Base-by-base conservation (phyloP, 495 filamentous ascomycete species). In the Achaetomiella virescens region DNA sequence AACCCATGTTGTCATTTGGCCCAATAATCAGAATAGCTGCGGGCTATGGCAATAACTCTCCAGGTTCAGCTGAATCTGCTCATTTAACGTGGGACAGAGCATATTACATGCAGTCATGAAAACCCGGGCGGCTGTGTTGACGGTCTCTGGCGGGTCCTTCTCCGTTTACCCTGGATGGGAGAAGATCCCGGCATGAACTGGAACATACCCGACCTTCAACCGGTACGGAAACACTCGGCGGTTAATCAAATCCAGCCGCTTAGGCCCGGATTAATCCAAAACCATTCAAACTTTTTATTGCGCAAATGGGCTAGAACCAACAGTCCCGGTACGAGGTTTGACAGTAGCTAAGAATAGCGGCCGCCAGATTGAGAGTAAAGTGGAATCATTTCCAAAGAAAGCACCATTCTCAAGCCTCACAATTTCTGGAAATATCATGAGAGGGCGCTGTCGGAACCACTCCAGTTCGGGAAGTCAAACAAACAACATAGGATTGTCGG, bases 341-440 rank as follows among this genome's bases (percentile, higher is more conserved):
- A 29, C 15, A 9, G 31, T 29, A 12, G 38, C n/a, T 54, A 54
- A 54, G 47, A 54, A 54, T 54, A 54, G 52, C 6, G 9, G 3
- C 5, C 14, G 20, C 3, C 31, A 54, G 14, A 47, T 46, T 47
- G 52, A n/a, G 15, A 17, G 18, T 47, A 54, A 18, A 40, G 33
- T n/a, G 42, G 33, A 54, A 44, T 29, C 18, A 36, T n/a, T n/a
- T n/a, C n/a, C n/a, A n/a, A n/a, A n/a, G n/a, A n/a, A n/a, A n/a
- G n/a, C n/a, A n/a, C n/a, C n/a, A n/a, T n/a, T n/a, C n/a, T n/a
- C n/a, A n/a, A n/a, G n/a, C n/a, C n/a, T n/a, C n/a, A n/a, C n/a
- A n/a, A n/a, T n/a, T n/a, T n/a, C n/a, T n/a, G n/a, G n/a, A n/a
- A n/a, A n/a, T n/a, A n/a, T n/a, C n/a, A n/a, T n/a, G n/a, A n/a